Evolutionary conservation across 306 rosid genomes (phyloP).

Genomic region (Rosa rugosa): DNA sequence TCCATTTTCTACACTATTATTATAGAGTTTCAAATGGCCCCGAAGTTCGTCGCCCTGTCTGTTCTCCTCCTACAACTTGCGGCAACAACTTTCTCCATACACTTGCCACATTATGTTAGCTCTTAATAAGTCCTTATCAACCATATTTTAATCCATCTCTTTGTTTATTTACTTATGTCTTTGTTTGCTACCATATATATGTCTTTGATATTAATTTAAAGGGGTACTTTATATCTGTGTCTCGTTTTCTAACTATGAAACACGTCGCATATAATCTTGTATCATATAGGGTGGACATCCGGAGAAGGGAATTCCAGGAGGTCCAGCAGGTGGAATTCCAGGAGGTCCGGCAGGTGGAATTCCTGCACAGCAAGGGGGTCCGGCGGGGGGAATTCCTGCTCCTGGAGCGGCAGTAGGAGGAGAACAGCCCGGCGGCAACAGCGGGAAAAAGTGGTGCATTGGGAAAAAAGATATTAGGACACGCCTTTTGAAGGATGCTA

Average conservation of each 20-base stretch:
- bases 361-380: not conserved
- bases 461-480: not conserved
- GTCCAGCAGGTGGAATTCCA: not conserved
- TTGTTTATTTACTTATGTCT: not conserved
- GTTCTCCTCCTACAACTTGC: not conserved
- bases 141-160: no score
- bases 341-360: not conserved
- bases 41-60: not conserved
- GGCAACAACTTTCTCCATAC: not conserved
- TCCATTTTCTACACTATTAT: no score
- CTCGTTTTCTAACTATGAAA: not conserved
- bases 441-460: conserved; percentile 3
- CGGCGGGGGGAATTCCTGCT: not conserved
- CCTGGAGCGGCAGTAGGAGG: not conserved
- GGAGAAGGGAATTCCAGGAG: not conserved
- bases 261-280: not conserved
- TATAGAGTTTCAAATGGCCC: not conserved
- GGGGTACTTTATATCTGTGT: not conserved
- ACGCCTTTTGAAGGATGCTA: not conserved
- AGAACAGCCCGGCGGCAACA: not conserved
- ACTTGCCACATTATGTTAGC: not conserved
- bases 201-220: not conserved
- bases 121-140: not conserved
- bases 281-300: not conserved
- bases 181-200: not conserved